Evolutionary conservation across 176 grass and related monocot genomes (phyloP).

Genomic region (sorghum (Sorghum bicolor)): DNA sequence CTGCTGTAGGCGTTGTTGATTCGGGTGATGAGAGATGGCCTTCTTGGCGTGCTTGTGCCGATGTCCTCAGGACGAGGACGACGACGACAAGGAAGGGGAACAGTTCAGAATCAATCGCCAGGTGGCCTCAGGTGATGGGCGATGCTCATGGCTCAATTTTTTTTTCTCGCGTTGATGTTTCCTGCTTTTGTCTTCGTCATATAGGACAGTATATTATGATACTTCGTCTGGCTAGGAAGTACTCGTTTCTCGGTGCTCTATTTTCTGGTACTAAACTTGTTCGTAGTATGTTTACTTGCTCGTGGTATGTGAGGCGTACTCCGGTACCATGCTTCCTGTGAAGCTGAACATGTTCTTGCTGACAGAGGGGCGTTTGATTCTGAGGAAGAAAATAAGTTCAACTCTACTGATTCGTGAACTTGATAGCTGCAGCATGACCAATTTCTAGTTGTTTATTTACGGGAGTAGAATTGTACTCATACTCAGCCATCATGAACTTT

Average conservation of each 20-base stretch:
- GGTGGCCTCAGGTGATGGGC: conserved; percentile 39
- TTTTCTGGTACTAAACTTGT: not conserved
- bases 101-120: conserved; percentile 24
- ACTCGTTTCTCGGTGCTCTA: not conserved
- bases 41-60: conserved; percentile 49
- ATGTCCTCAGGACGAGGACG: conserved; percentile 22
- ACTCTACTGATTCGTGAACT: not conserved
- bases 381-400: not conserved
- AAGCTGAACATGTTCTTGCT: not conserved
- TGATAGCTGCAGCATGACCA: not conserved
- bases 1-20: not conserved
- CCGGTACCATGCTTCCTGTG: not conserved
- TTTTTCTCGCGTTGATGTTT: not conserved
- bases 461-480: not conserved
- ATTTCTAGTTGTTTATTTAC: not conserved
- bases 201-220: too few relatives aligned
- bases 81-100: conserved; percentile 8
- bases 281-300: not conserved
- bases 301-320: not conserved
- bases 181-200: not conserved
- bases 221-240: not conserved
- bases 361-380: not conserved
- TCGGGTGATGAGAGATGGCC: conserved; percentile 44
- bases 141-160: not conserved
- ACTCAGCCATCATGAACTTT: not conserved